These are phyloP conservation scores for Achaetomiella virescens DNA, from an alignment of 495 filamentous ascomycete species.

Conservation along the genomic window DNA sequence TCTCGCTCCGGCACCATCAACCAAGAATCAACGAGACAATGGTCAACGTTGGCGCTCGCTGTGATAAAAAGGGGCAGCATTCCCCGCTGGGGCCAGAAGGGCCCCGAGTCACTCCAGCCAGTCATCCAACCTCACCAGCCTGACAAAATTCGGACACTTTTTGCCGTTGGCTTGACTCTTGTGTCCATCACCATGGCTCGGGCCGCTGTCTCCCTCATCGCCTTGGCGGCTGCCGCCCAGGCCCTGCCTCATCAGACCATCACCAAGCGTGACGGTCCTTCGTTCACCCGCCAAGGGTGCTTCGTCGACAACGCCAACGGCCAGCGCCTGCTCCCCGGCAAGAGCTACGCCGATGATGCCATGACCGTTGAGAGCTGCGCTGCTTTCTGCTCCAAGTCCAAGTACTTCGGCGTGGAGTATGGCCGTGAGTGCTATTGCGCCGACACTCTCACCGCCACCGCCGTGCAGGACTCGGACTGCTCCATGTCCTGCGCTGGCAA, in stretches of 20 bases:
- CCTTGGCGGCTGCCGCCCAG: constrained; percentile 8
- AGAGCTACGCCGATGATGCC: constrained; percentile 37
- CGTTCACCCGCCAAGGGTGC: constrained; percentile 14
- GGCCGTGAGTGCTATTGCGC: constrained; percentile 25
- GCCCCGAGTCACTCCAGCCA: not conserved
- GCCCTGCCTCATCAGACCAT: constrained; percentile 1
- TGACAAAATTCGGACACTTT: not conserved
- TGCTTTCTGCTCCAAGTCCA: constrained; percentile 47
- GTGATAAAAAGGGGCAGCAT: not conserved
- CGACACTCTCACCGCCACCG: constrained; percentile 26
- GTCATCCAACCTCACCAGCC: not conserved
- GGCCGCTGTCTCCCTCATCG: constrained; percentile 9
- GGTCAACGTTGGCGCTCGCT: not conserved
- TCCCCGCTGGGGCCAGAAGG: not conserved
- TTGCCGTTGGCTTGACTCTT: not conserved
- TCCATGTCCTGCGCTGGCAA: constrained; percentile 45
- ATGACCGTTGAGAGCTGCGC: constrained; percentile 59
- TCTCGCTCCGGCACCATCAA: not conserved
- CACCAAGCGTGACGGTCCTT: constrained; percentile 1
- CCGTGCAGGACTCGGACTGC: constrained; percentile 31
- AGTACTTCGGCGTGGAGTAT: constrained; percentile 22
- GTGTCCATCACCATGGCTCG: not conserved
- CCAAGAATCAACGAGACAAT: not conserved
- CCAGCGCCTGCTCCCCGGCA: constrained; percentile 48
- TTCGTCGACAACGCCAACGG: constrained; percentile 17